Conservation (phyloP, 495 filamentous ascomycete species). For the Podospora pseudoanserina region DNA sequence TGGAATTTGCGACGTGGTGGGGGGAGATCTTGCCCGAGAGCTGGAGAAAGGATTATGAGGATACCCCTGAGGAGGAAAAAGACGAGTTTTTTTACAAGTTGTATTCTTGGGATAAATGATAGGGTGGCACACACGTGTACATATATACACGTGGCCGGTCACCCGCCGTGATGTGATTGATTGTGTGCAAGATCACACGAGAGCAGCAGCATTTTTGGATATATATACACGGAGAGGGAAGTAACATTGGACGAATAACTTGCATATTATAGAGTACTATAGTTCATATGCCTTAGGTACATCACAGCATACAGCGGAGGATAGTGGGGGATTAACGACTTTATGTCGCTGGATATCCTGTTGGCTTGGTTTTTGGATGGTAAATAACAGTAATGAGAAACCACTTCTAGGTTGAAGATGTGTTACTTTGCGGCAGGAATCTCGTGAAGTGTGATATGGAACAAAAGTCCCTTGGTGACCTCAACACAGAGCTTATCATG, state of each 20-base stretch:
- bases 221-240: not conserved
- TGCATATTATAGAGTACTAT: not conserved
- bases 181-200: too few species aligned
- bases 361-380: not conserved
- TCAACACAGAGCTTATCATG: too few species aligned
- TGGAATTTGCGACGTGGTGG: conserved; percentile 23
- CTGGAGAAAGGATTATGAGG: conserved; percentile 9
- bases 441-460: too few species aligned
- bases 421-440: too few species aligned
- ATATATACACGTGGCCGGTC: too few species aligned
- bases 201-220: not conserved
- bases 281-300: not conserved
- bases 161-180: too few species aligned
- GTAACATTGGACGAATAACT: not conserved
- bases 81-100: conserved; percentile 13
- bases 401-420: too few species aligned
- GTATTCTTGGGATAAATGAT: not conserved
- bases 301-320: not conserved
- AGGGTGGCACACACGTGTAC: too few species aligned
- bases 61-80: not conserved
- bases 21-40: conserved; percentile 2
- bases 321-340: not conserved
- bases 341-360: not conserved
- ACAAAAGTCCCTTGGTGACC: too few species aligned
- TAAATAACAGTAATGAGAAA: not conserved